phyloP scores from a whole-genome alignment of 768 basidiomycete species.

The Clathrus columnatus region DNA sequence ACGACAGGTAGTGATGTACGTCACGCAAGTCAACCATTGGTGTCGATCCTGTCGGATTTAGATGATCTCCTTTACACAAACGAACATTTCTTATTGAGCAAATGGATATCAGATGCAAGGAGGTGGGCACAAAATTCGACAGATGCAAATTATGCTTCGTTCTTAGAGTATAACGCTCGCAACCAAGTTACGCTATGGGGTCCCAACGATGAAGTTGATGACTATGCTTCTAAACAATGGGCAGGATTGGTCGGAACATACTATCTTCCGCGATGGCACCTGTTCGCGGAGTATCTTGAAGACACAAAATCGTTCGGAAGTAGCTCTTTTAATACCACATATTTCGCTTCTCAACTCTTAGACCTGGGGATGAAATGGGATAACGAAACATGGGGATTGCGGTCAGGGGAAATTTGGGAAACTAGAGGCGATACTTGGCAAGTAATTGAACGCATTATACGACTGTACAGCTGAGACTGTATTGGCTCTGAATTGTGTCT shows the following conservation, averaged over 20 bases:
- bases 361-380: conserved; percentile 27
- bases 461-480: too few relatives aligned
- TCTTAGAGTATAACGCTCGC: conserved; percentile 30
- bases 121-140: conserved; percentile 19
- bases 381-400: conserved; percentile 15
- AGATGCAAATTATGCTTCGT: conserved; percentile 24
- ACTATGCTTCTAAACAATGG: conserved; percentile 37
- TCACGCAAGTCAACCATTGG: conserved; percentile 21
- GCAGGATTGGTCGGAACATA: conserved; percentile 30
- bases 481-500: too few relatives aligned
- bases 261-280: conserved; percentile 27
- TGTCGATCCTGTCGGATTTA: conserved; percentile 26
- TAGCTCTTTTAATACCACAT: conserved; percentile 21
- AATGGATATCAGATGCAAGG: conserved; percentile 28
- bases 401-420: conserved; percentile 14
- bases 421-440: conserved; percentile 18
- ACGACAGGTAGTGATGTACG: conserved; percentile 18
- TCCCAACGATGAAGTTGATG: conserved; percentile 31
- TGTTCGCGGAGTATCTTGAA: conserved; percentile 26
- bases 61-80: conserved; percentile 27
- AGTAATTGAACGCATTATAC: conserved; percentile 16
- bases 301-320: conserved; percentile 20
- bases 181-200: conserved; percentile 39
- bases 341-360: conserved; percentile 20
- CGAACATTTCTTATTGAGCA: conserved; percentile 25